These are phyloP conservation scores for Pleurotus eryngii DNA, from an alignment of 768 basidiomycete genomes.

Conservation along the genomic window DNA sequence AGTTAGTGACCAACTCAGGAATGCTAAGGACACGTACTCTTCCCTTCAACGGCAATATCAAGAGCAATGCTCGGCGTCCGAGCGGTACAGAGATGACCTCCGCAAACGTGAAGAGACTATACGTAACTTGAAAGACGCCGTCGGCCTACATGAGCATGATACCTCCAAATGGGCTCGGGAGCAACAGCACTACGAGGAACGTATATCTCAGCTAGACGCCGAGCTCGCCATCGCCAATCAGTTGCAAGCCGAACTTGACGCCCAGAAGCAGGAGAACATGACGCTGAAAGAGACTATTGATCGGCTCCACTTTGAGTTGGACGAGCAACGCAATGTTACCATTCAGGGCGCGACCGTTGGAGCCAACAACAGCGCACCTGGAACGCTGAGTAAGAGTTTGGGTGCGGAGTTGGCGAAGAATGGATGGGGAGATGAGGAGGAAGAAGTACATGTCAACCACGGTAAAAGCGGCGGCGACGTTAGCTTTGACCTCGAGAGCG, in stretches of 20 bases:
- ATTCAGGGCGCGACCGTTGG: conserved; percentile 29
- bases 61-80: conserved; percentile 83
- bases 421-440: conserved; percentile 36
- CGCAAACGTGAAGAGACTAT: conserved; percentile 75
- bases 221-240: conserved; percentile 71
- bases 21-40: conserved; percentile 66
- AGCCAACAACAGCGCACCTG: conserved; percentile 48
- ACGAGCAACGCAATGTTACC: conserved; percentile 68
- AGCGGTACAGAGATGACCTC: conserved; percentile 72
- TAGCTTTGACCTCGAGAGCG: conserved; percentile 42
- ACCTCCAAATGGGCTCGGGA: conserved; percentile 62
- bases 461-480: conserved; percentile 27
- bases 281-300: conserved; percentile 95
- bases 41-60: conserved; percentile 84
- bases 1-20: conserved; percentile 71
- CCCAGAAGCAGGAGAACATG: conserved; percentile 94
- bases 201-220: conserved; percentile 62
- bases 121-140: conserved; percentile 57
- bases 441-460: conserved; percentile 32
- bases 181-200: conserved; percentile 68
- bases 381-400: conserved; percentile 68
- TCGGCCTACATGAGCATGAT: conserved; percentile 63
- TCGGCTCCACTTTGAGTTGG: conserved; percentile 90
- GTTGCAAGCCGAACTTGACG: conserved; percentile 73
- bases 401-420: conserved; percentile 66